Base-by-base conservation (phyloP, 768 basidiomycete genomes). In the Tylopilus rubrobrunneus region DNA sequence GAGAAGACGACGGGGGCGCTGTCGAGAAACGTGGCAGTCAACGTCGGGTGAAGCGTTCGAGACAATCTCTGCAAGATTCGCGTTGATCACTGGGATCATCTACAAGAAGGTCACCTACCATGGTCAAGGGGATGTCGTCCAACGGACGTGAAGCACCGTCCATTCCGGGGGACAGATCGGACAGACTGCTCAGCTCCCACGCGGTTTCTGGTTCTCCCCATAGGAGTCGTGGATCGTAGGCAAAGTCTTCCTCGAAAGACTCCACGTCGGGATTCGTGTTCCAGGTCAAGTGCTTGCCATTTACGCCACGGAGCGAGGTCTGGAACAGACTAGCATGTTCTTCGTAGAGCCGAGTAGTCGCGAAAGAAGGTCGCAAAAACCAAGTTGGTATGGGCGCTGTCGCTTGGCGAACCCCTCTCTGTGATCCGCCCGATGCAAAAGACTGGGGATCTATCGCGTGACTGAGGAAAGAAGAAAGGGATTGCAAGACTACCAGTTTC, bases 21-120 rank as follows among this genome's bases (percentile, higher is more conserved):
- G 67, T 98, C 95, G 21, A 98, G 80, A 70, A 92, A 91, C 2
- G 89, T 85, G 21, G 92, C 85, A 2, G 92, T 73, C 11, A 98
- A 74, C 10, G 85, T 85, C 4, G 92, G 78, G 61, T 93, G 83
- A n/a, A 98, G 70, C 14, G 85, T 80, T 49, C 79, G 78, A 52
- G 87, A 82, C 27, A 97, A 74, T 67, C 79, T 81, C 88, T 90
- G 58, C 17, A 55, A 44, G 52, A 53, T 52, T 50, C 61, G 43
- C 59, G 56, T 55, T 5, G 42, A 46, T 36, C 42, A 29, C 51
- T 29, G 15, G 55, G 57, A 59, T 56, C 56, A 54, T 59, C 57
- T 51, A 52, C 34, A 17, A 54, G 56, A 60, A 55, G 53, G 44
- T 17, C 6, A 23, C 71, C 23, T 52, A 71, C 69, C 54, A 59